Evolutionary conservation across 306 rosid species (phyloP), one percentile per base, ranked within the genome.

Genomic region (Rubus parviflorus): DNA sequence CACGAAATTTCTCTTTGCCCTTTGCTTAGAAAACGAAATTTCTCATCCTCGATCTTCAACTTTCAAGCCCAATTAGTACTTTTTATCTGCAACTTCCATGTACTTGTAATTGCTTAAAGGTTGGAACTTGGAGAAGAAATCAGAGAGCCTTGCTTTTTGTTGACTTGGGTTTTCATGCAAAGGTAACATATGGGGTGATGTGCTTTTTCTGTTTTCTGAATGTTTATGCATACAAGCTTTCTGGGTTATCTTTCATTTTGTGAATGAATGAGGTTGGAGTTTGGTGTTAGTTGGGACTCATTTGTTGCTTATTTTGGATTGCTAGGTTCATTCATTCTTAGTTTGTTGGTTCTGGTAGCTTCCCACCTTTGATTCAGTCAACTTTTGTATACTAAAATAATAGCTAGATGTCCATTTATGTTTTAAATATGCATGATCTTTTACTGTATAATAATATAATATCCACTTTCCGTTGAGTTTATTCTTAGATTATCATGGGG

Each of bases 1-100:
- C 42, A 62, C 81, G 73, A 74, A 51, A 74, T 74, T 74, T 68
- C 43, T 56, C 70, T 64, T 13, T 40, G 46, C 45, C 53, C 13
- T 11, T 47, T 51, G 25, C 48, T 60, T 66, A 56, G 19, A 4
- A 56, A 35, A 22, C 45, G 79, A 75, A 70, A 60, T 49, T 74
- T 75, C 80, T 23, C 74, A 51, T 60, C 41, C 53, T 61, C 19
- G 43, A 64, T 38, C 72, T 14, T 47, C 16, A 23, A 17, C 57
- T 75, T 42, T 73, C 60, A 38, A 48, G 35, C 72, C 67, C 25
- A 40, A 11, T 17, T 64, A 17, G 16, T 19, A 8, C 23, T 40
- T 17, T 40, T 2, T 65, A 13, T 8, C 57, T 43, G 49, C 77
- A 65, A 69, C 40, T 49, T 74, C 66, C 60, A 22, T 46, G 2